These are phyloP conservation scores for Chenopodium berlandieri DNA, from an alignment of 148 eudicot species.

Conservation along the genomic window DNA sequence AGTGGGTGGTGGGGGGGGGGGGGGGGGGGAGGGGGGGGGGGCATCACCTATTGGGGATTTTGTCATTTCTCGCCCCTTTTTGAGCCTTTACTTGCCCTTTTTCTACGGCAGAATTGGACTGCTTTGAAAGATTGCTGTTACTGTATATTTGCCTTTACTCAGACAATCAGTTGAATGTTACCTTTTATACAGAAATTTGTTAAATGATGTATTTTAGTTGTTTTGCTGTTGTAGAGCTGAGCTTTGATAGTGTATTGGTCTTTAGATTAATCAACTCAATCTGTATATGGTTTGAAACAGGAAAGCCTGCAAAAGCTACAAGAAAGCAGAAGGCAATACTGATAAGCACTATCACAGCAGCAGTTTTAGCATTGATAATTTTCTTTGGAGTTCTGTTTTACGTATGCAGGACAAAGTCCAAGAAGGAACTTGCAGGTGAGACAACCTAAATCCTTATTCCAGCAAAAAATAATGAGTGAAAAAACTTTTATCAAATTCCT, in stretches of 20 bases:
- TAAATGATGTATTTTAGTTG: background rate
- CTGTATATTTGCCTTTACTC: background rate
- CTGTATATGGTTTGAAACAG: constrained; percentile 23
- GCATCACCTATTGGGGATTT: too few species aligned
- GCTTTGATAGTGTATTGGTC: background rate
- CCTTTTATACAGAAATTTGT: background rate
- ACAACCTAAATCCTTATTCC: background rate
- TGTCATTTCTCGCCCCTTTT: too few species aligned
- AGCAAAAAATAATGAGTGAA: background rate
- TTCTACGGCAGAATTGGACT: background rate
- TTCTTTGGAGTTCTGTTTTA: constrained; percentile 13
- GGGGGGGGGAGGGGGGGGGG: too few species aligned
- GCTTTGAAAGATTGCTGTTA: background rate
- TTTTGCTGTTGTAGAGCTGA: background rate
- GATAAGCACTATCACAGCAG: constrained; percentile 14
- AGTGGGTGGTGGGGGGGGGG: too few species aligned
- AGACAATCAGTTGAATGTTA: background rate
- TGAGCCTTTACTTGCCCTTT: background rate
- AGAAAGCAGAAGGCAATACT: constrained; percentile 14
- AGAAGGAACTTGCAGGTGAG: constrained; percentile 23
- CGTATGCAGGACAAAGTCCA: constrained; percentile 19
- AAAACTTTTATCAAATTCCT: background rate
- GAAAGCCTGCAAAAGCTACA: constrained; percentile 2
- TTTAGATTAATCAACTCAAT: background rate
- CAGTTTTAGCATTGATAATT: constrained; percentile 12